A percentile compares a stretch with the other conserved stretches of the same genome.
phyloP scores from a whole-genome alignment of 768 basidiomycete genomes.

The Psilocybe tampanensis region DNA sequence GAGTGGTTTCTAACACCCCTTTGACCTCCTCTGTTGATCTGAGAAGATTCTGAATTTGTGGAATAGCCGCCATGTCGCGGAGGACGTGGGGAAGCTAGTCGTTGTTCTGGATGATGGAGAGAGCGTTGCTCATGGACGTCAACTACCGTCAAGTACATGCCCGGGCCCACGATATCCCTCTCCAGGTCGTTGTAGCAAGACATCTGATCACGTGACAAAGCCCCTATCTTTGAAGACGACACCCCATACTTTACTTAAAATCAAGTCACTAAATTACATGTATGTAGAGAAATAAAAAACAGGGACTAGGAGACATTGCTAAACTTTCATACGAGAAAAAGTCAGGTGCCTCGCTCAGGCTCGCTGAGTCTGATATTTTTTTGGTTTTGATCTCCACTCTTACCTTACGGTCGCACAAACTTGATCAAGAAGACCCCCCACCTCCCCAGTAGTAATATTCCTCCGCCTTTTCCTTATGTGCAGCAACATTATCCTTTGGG shows the following conservation, averaged over 20 bases:
- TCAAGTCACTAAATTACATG: too few relatives aligned
- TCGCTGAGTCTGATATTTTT: too few relatives aligned
- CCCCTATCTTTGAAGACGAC: not conserved
- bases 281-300: too few relatives aligned
- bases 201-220: not conserved
- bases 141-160: too few relatives aligned
- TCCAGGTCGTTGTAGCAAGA: not conserved
- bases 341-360: too few relatives aligned
- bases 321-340: too few relatives aligned
- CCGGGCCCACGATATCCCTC: not conserved
- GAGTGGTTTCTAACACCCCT: conserved; percentile 41
- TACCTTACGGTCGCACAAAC: not conserved
- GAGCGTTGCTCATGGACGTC: conserved; percentile 9
- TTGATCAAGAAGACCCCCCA: not conserved
- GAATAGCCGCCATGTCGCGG: conserved; percentile 20
- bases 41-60: conserved; percentile 25
- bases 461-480: not conserved
- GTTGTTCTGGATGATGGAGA: conserved; percentile 6
- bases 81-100: not conserved
- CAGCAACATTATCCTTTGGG: not conserved
- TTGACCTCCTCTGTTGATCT: conserved; percentile 46
- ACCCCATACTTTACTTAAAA: too few relatives aligned
- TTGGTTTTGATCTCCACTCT: too few relatives aligned
- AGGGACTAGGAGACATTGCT: too few relatives aligned
- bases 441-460: not conserved